A percentile compares a stretch with the other conserved stretches of the same genome.
phyloP scores from a whole-genome alignment of 352 stramenopile genomes.

The Thalassiosira sp. region DNA sequence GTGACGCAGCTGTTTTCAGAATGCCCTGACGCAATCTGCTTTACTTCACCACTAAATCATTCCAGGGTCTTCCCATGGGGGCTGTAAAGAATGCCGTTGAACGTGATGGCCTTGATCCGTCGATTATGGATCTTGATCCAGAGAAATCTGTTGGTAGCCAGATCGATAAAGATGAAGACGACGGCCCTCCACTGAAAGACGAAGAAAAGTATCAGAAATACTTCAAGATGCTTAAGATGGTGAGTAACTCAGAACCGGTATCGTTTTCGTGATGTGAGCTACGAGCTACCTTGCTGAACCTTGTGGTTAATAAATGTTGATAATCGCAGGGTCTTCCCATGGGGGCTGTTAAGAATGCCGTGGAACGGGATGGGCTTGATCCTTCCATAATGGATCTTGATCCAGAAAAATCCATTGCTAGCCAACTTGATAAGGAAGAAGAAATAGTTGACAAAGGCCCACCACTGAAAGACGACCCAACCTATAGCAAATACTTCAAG shows the following conservation, averaged over 20 bases:
- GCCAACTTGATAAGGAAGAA: slow-evolving; percentile 36
- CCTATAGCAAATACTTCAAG: slow-evolving; percentile 85
- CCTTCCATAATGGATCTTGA: slow-evolving; percentile 79
- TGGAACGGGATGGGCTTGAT: slow-evolving; percentile 85
- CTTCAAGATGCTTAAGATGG: slow-evolving; percentile 78
- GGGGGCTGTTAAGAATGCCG: slow-evolving; percentile 92
- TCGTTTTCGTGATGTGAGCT: slow-evolving; percentile 1
- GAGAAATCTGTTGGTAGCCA: slow-evolving; percentile 60
- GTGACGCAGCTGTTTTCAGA: neutral
- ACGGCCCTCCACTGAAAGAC: slow-evolving; percentile 40
- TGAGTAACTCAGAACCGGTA: slow-evolving; percentile 7
- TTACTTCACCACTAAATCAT: neutral
- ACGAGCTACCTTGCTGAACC: neutral
- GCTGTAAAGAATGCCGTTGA: slow-evolving; percentile 92
- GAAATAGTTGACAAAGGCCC: slow-evolving; percentile 35
- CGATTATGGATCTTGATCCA: slow-evolving; percentile 80
- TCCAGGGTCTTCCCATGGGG: slow-evolving; percentile 55
- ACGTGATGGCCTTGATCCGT: slow-evolving; percentile 82
- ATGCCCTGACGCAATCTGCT: neutral
- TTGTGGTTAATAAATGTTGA: neutral
- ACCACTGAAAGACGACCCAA: slow-evolving; percentile 70
- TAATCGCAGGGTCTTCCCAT: slow-evolving; percentile 59
- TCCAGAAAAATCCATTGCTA: slow-evolving; percentile 64
- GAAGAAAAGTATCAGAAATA: slow-evolving; percentile 66
- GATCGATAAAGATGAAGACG: slow-evolving; percentile 32